A percentile compares a stretch with the other conserved stretches of the same genome.
Conservation (phyloP, 2,329 filamentous ascomycete genomes). For the Cladosporium oxysporum region DNA sequence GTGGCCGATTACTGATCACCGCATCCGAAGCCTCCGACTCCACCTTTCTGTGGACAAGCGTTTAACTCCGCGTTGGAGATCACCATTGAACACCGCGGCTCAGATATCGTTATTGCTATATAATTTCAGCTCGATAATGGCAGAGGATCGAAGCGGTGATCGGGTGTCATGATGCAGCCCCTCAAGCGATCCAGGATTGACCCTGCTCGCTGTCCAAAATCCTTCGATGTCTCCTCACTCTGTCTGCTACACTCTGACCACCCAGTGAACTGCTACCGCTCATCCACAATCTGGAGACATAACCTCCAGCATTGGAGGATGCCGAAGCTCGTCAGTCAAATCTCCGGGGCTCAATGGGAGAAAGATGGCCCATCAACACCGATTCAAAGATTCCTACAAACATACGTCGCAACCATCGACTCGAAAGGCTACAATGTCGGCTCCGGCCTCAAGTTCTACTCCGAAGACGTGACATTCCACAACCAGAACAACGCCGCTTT, state of each 20-base stretch:
- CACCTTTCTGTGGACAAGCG: neutral
- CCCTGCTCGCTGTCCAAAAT: neutral
- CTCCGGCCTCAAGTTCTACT: constrained; percentile 1
- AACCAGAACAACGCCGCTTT: neutral
- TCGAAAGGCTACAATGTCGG: neutral
- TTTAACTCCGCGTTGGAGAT: neutral
- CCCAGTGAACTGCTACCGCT: neutral
- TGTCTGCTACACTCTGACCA: neutral
- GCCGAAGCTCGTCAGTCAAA: neutral
- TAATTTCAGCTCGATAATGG: neutral
- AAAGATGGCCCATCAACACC: neutral
- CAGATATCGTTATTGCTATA: neutral
- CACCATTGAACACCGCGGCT: neutral
- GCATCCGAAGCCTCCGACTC: neutral
- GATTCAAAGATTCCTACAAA: neutral
- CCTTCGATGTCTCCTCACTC: neutral
- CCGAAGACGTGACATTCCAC: neutral
- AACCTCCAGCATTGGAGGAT: neutral
- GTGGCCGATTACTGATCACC: neutral
- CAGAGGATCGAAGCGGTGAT: neutral
- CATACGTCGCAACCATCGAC: neutral
- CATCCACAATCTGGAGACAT: neutral
- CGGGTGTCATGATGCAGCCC: neutral
- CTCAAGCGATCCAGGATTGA: neutral
- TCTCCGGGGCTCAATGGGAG: neutral